Evolutionary conservation across 257 asterid species (phyloP), one percentile per base, ranked within the genome.

Genomic region (Craterostigma plantagineum): DNA sequence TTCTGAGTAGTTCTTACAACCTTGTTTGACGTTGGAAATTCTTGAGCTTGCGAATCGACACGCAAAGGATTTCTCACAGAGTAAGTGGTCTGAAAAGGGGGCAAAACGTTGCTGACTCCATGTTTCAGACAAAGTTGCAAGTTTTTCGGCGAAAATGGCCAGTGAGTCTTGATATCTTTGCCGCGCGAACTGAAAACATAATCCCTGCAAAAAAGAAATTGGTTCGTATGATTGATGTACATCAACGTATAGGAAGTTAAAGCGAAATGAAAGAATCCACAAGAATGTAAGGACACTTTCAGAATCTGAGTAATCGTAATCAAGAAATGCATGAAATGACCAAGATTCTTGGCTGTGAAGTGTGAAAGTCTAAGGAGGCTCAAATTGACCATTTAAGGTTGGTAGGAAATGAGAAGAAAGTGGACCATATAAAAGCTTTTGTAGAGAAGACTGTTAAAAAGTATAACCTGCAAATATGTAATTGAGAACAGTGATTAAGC

Each of bases 131-230:
- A 82, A 74, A 72, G 79, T 50, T 75, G 86, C 69, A 87, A 64
- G 44, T 61, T 72, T 63, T 76, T 60, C 60, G 52, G 67, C 50
- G 98, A 82, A 63, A 87, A 87, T 36, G 98, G 98, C 98, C 98
- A 87, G 41, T 63, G 70, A 23, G 60, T 79, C 74, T 58, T 51
- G 65, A 82, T 63, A 66, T 77, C 77, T 61, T 79, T 82, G 61
- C 60, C 68, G 43, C 98, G 53, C 16, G 66, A 34, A 45, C 58
- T 55, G 58, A 69, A 77, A 57, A 80, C 93, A 65, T 79, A 87
- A 68, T 76, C 91, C 72, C 98, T 87, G 73, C 75, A 73, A 41
- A 37, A 55, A 33, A n/a, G n/a, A n/a, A n/a, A n/a, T n/a, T 49
- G 46, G 42, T 38, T 38, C 39, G 8, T 7, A 11, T 2, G 13